phyloP scores from a whole-genome alignment of 148 eudicot species.

The Rheum nobile region DNA sequence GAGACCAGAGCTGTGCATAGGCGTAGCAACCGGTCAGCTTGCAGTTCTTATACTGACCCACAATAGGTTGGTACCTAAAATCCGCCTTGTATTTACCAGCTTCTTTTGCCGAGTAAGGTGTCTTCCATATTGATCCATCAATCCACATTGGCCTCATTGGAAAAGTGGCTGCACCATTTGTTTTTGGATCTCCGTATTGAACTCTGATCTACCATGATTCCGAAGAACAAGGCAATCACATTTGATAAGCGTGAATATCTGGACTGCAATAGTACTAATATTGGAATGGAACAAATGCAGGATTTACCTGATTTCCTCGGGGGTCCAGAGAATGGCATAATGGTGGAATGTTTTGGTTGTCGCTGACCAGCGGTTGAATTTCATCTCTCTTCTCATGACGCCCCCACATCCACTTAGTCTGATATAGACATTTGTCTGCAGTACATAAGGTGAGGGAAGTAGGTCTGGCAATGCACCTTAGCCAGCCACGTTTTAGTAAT shows the following conservation, averaged over 20 bases:
- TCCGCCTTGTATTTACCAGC: constrained; percentile 85
- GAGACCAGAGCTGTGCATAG: constrained; percentile 45
- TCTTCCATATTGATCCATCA: constrained; percentile 97
- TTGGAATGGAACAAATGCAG: background rate
- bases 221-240: constrained; percentile 10
- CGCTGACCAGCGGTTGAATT: constrained; percentile 21
- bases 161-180: constrained; percentile 61
- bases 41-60: constrained; percentile 56
- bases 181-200: constrained; percentile 80
- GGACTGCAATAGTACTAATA: background rate
- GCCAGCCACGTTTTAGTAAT: background rate
- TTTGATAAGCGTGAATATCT: background rate
- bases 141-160: constrained; percentile 94
- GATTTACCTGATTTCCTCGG: constrained; percentile 7
- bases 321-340: constrained; percentile 20
- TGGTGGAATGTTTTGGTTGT: constrained; percentile 20
- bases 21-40: constrained; percentile 74
- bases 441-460: constrained; percentile 11
- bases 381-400: constrained; percentile 22
- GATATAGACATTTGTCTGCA: constrained; percentile 31
- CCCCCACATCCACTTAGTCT: constrained; percentile 37
- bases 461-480: background rate
- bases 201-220: constrained; percentile 87
- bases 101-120: constrained; percentile 95
- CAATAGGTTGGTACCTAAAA: too few relatives aligned